These are phyloP conservation scores for Glycyrrhiza uralensis DNA, from an alignment of 306 rosid species.

Conservation along the genomic window DNA sequence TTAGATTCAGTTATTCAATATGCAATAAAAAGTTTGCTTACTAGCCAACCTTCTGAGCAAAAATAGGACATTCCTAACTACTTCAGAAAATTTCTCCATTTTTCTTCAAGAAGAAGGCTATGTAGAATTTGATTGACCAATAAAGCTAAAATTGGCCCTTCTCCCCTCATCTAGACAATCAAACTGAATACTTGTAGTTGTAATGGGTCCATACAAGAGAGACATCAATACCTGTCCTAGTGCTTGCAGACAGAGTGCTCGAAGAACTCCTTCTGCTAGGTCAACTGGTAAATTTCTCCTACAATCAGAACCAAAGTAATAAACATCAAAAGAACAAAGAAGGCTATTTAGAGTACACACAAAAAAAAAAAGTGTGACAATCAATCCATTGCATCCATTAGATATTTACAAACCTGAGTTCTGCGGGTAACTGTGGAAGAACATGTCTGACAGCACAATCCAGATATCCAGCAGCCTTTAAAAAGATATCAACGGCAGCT, in stretches of 20 bases:
- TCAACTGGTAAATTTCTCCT: conserved; percentile 96
- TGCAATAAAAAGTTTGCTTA: neutral
- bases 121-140: neutral
- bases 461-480: conserved; percentile 90
- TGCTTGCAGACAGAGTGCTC: conserved; percentile 91
- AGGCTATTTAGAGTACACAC: conserved; percentile 3
- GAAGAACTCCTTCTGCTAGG: conserved; percentile 90
- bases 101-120: neutral
- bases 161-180: neutral
- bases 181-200: neutral
- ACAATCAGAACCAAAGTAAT: conserved; percentile 29
- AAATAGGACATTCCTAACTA: neutral
- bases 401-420: conserved; percentile 62
- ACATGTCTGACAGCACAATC: conserved; percentile 95
- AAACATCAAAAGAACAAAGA: conserved; percentile 16
- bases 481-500: conserved; percentile 76
- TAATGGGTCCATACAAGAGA: conserved; percentile 7
- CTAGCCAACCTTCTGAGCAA: neutral
- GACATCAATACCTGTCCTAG: conserved; percentile 72
- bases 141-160: neutral
- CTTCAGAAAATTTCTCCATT: neutral
- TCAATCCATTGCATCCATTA: neutral
- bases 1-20: neutral
- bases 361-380: neutral
- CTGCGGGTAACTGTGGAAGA: conserved; percentile 82